A percentile compares a stretch with the other conserved stretches of the same genome.
phyloP scores from a whole-genome alignment of 2,329 filamentous ascomycete species.

The Bisporella sp. region DNA sequence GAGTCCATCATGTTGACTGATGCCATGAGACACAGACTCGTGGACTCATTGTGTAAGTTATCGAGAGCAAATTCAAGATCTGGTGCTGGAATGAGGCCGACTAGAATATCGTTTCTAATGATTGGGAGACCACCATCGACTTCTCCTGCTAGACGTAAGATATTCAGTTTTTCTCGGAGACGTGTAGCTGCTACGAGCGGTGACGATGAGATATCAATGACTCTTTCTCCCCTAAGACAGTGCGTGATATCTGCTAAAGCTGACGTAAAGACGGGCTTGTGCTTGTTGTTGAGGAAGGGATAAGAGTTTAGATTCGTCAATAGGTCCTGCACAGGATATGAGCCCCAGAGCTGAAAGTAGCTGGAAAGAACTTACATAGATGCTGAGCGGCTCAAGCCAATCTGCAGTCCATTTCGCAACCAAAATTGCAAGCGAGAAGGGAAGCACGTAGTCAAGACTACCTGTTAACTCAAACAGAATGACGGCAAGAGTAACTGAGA shows the following conservation, averaged over 20 bases:
- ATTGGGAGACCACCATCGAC: slow-evolving; percentile 90
- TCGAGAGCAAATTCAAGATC: slow-evolving; percentile 93
- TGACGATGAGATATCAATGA: slow-evolving; percentile 84
- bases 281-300: slow-evolving; percentile 94
- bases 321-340: slow-evolving; percentile 54
- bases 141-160: slow-evolving; percentile 78
- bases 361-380: slow-evolving; percentile 57
- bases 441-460: slow-evolving; percentile 88
- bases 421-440: slow-evolving; percentile 85
- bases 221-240: slow-evolving; percentile 62
- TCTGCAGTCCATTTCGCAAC: slow-evolving; percentile 99
- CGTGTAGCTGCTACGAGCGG: slow-evolving; percentile 70
- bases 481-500: slow-evolving; percentile 89
- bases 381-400: slow-evolving; percentile 86
- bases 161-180: slow-evolving; percentile 73
- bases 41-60: slow-evolving; percentile 67
- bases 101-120: slow-evolving; percentile 67
- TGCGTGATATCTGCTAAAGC: slow-evolving; percentile 83
- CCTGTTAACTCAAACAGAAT: slow-evolving; percentile 96
- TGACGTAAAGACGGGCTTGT: slow-evolving; percentile 83
- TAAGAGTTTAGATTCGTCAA: slow-evolving; percentile 97
- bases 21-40: slow-evolving; percentile 76
- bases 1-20: slow-evolving; percentile 56
- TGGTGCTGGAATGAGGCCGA: slow-evolving; percentile 87
- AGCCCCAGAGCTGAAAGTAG: slow-evolving; percentile 6